Base-by-base conservation (phyloP, 2,329 filamentous ascomycete genomes). In the Pseudogymnoascus verrucosus region DNA sequence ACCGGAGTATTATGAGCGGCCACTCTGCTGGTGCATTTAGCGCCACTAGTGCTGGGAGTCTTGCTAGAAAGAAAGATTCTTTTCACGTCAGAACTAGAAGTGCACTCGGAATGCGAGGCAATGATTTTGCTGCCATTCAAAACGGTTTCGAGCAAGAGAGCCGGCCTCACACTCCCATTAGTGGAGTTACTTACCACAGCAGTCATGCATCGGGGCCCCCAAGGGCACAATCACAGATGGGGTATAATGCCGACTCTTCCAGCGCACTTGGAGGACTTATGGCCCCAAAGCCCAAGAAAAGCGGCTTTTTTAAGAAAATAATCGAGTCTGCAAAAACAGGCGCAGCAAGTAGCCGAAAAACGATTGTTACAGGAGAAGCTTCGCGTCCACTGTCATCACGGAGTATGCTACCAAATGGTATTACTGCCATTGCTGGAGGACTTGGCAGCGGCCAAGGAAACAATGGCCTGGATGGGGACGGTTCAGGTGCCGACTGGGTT, bases 261-360 rank as follows among this genome's bases (percentile, higher is more conserved):
- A 83, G 86, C 40, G 84, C 89, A 0, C 81, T 97, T 5, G 93
- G 93, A 42, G 93, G 93, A 0, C 82, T 98, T 7, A 80, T 87
- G 5, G 79, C 82, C 65, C 92, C 92, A 0, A 89, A 93, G 76
- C 81, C 86, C 1, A 91, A 90, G 67, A 95, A 91, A 74, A 88
- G 88, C 66, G 93, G 91, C 60, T 96, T 98, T 71, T 95, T 98
- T 80, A 95, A 93, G 76, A 96, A 96, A 72, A 93, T 98, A 69
- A 85, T 97, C 31, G 93, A 96, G 68, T 91, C 91, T 2, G 93
- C 93, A 14, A 97, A 96, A 78, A 97, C 93, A 0, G 91, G 92
- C 34, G 93, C 96, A 36, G 93, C 93, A 1, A 96, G 87, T 72
- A 91, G 90, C 62, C 85, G 93, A 66, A 61, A 61, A 21, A 61